Conservation (phyloP, 2,329 filamentous ascomycete genomes). For the Phyllachora maydis region DNA sequence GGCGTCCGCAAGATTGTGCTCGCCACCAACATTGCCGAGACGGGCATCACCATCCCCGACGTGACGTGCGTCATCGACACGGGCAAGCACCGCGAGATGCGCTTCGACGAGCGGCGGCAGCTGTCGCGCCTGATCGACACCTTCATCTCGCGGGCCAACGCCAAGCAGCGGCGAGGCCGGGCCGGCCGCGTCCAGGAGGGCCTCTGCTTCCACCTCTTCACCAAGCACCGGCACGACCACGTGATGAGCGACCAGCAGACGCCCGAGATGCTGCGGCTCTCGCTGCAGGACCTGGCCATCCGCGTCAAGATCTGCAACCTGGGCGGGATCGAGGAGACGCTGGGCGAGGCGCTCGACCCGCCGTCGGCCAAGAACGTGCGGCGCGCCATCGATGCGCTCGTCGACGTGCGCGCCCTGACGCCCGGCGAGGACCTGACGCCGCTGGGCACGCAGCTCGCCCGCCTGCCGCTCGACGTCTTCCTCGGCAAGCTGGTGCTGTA, state of each 20-base stretch:
- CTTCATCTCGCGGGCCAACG: constrained; percentile 89
- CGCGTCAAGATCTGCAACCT: constrained; percentile 95
- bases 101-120: constrained; percentile 84
- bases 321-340: constrained; percentile 76
- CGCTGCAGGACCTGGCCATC: constrained; percentile 84
- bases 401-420: constrained; percentile 83
- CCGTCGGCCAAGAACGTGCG: constrained; percentile 85
- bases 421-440: constrained; percentile 65
- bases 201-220: constrained; percentile 90
- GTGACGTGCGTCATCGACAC: constrained; percentile 94
- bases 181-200: constrained; percentile 91
- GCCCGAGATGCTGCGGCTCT: constrained; percentile 86
- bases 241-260: constrained; percentile 83
- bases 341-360: constrained; percentile 73
- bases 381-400: constrained; percentile 74
- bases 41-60: constrained; percentile 94
- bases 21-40: constrained; percentile 95
- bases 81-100: constrained; percentile 93
- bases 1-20: constrained; percentile 84
- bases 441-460: constrained; percentile 69
- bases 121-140: constrained; percentile 80
- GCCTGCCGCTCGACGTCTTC: constrained; percentile 81
- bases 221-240: constrained; percentile 69
- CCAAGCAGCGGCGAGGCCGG: constrained; percentile 82
- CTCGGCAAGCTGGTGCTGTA: constrained; percentile 83